phyloP scores from a whole-genome alignment of 805 yeast species.

The Myxozyma lipomycoides region DNA sequence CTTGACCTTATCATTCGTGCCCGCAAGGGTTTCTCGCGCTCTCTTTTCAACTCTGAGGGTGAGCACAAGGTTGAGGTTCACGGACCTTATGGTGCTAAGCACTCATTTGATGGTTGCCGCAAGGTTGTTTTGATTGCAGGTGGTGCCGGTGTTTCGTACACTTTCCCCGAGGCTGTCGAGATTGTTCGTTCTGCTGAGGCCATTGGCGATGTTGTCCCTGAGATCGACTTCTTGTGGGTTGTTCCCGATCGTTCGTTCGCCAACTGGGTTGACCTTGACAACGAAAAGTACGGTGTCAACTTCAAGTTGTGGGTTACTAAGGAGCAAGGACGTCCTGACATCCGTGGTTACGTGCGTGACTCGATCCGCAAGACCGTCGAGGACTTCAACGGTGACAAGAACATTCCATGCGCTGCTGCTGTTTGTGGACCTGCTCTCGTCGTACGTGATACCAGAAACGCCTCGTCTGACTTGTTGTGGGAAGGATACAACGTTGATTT shows the following conservation, averaged over 20 bases:
- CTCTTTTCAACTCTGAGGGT: conserved; percentile 21
- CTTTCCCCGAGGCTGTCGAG: conserved; percentile 31
- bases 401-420: conserved; percentile 29
- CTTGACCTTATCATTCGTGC: conserved; percentile 35
- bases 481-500: conserved; percentile 31
- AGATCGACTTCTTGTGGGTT: conserved; percentile 34
- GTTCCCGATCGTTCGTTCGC: conserved; percentile 31
- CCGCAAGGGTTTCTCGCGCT: conserved; percentile 34
- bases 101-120: conserved; percentile 26
- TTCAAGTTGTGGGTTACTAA: conserved; percentile 34
- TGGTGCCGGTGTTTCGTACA: conserved; percentile 37
- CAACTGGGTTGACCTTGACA: conserved; percentile 32
- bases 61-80: conserved; percentile 27
- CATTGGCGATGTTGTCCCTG: conserved; percentile 22
- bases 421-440: conserved; percentile 35
- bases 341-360: conserved; percentile 25
- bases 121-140: conserved; percentile 34
- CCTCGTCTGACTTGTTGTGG: conserved; percentile 30
- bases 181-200: conserved; percentile 19
- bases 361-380: conserved; percentile 18
- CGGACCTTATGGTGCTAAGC: conserved; percentile 25
- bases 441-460: conserved; percentile 32
- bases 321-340: conserved; percentile 35
- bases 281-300: conserved; percentile 26
- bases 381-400: conserved; percentile 22